Evolutionary conservation across 2,329 filamentous ascomycete species (phyloP).

Genomic region (Gnomoniopsis sp.): DNA sequence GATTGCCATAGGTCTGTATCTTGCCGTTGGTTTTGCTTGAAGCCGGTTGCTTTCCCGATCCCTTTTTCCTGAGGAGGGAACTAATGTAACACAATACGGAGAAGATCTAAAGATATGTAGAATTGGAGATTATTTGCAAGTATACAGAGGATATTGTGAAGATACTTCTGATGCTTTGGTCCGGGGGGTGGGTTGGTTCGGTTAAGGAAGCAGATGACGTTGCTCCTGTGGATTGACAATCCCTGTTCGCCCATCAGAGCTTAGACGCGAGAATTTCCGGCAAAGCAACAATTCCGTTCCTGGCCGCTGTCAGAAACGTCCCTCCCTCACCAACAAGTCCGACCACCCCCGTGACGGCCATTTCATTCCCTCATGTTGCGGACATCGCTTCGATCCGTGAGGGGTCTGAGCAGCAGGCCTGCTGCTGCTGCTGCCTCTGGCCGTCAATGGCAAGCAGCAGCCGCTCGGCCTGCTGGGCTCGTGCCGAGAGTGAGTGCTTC

Average conservation of each 20-base stretch:
- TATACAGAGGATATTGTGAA: too few relatives aligned
- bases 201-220: too few relatives aligned
- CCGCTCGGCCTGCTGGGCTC: slow-evolving; percentile 34
- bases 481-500: slow-evolving; percentile 35
- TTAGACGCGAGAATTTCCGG: slow-evolving; percentile 19
- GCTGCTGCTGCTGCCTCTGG: slow-evolving; percentile 47
- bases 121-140: too few relatives aligned
- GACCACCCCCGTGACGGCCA: slow-evolving; percentile 31
- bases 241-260: slow-evolving; percentile 17
- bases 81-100: too few relatives aligned
- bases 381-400: slow-evolving; percentile 64
- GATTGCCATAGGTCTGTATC: background rate
- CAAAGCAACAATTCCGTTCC: slow-evolving; percentile 10
- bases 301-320: slow-evolving; percentile 3
- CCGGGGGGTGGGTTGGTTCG: background rate
- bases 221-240: background rate
- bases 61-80: background rate
- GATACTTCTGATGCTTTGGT: too few relatives aligned
- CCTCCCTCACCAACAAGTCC: slow-evolving; percentile 6
- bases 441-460: slow-evolving; percentile 56
- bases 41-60: background rate
- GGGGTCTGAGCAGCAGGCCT: slow-evolving; percentile 54
- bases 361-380: slow-evolving; percentile 63
- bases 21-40: background rate
- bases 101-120: too few relatives aligned